A percentile compares a stretch with the other conserved stretches of the same genome.
phyloP scores from a whole-genome alignment of 768 basidiomycete species.

The Agaricus sinodeliciosus region DNA sequence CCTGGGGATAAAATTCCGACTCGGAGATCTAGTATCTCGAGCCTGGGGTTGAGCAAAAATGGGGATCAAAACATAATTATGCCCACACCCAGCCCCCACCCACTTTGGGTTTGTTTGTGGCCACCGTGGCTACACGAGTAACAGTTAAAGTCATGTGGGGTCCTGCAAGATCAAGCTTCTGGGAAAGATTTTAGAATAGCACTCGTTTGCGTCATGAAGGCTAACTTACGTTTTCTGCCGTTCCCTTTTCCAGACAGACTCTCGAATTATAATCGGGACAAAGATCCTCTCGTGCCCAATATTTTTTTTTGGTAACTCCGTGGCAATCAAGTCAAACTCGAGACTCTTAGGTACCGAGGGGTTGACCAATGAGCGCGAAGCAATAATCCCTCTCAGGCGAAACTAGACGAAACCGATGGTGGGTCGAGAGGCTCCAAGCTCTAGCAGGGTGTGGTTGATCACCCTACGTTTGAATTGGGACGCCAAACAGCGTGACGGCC shows the following conservation, averaged over 20 bases:
- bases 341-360: not conserved
- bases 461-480: not conserved
- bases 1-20: conserved; percentile 8
- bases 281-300: not conserved
- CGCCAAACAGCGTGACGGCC: not conserved
- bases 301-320: not conserved
- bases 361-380: not conserved
- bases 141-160: conserved; percentile 4
- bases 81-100: not conserved
- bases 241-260: not conserved
- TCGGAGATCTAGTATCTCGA: conserved; percentile 10
- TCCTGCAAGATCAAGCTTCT: not conserved
- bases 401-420: not conserved
- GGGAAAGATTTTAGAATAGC: not conserved
- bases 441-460: no score
- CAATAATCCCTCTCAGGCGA: no score
- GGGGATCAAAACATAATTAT: conserved; percentile 1
- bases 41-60: conserved; percentile 5
- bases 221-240: not conserved
- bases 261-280: not conserved
- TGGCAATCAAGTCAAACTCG: not conserved
- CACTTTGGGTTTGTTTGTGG: conserved; percentile 1
- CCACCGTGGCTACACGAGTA: not conserved
- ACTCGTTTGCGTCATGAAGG: conserved; percentile 3
- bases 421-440: not conserved